A percentile compares a stretch with the other conserved stretches of the same genome.
These are phyloP conservation scores for Diutina rugosa DNA, from an alignment of 1,139 yeast species.

Conservation along the genomic window DNA sequence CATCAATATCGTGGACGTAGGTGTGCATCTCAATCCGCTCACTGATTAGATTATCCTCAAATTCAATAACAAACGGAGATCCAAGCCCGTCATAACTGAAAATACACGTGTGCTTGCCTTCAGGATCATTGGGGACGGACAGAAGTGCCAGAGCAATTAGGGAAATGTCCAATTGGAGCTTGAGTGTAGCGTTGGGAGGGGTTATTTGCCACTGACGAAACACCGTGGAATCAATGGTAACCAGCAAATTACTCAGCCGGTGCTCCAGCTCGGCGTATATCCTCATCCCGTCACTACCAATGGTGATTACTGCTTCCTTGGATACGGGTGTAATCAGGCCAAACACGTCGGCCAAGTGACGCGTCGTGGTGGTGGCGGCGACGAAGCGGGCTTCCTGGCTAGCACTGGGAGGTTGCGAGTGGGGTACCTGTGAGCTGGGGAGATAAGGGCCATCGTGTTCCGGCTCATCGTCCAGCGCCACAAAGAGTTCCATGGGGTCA, in stretches of 20 bases:
- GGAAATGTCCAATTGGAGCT: neutral
- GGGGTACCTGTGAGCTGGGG: neutral
- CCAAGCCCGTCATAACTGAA: neutral
- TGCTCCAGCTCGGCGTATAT: neutral
- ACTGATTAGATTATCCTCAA: constrained; percentile 56
- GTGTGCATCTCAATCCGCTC: constrained; percentile 67
- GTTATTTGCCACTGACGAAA: neutral
- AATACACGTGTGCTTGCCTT: neutral
- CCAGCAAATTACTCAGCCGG: neutral
- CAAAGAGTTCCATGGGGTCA: neutral
- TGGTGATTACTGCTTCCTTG: neutral
- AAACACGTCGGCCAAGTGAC: neutral
- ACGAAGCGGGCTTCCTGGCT: neutral
- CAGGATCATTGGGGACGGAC: neutral
- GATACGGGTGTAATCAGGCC: neutral
- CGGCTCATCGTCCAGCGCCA: neutral
- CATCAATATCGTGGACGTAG: constrained; percentile 27
- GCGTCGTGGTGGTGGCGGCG: neutral
- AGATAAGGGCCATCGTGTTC: neutral
- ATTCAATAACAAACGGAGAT: constrained; percentile 49
- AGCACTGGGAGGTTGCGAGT: neutral
- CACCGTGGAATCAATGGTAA: neutral
- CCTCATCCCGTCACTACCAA: neutral
- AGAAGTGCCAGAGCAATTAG: neutral
- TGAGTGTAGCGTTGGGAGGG: neutral